These are phyloP conservation scores for Phaeosphaeriaceae sp. DNA, from an alignment of 2,329 filamentous ascomycete genomes.

Conservation along the genomic window DNA sequence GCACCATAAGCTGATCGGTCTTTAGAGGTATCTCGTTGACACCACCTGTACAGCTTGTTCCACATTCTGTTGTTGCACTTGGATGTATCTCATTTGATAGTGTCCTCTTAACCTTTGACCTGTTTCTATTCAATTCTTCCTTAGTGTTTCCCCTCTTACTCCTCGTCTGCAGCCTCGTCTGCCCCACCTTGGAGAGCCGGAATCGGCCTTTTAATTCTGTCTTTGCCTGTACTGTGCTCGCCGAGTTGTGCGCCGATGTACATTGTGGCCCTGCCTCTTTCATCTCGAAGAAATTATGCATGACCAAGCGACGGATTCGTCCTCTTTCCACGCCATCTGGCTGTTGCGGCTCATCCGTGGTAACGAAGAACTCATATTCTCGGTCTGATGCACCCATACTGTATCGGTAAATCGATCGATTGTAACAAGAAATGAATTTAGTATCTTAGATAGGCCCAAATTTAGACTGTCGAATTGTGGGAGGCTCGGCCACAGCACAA, in stretches of 20 bases:
- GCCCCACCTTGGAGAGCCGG: constrained; percentile 21
- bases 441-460: background rate
- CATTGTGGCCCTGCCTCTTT: constrained; percentile 11
- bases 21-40: background rate
- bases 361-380: constrained; percentile 38
- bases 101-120: background rate
- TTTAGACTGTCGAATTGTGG: background rate
- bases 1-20: too few species aligned
- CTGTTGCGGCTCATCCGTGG: constrained; percentile 29
- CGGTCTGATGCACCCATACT: constrained; percentile 11
- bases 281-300: constrained; percentile 36
- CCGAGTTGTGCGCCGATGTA: constrained; percentile 24
- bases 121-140: background rate
- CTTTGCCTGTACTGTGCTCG: constrained; percentile 28
- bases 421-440: background rate
- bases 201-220: constrained; percentile 30
- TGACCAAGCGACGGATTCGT: constrained; percentile 33
- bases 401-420: background rate
- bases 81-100: background rate
- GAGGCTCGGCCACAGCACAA: constrained; percentile 1
- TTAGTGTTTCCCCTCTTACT: background rate
- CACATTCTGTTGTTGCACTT: too few species aligned
- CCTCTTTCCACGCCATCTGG: constrained; percentile 25
- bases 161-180: constrained; percentile 4
- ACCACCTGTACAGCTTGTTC: too few species aligned